Percentiles rank a stretch among this genome's conserved stretches.
phyloP scores from a whole-genome alignment of 1,284 basidiomycete species.

The Ganoderma multipileum region DNA sequence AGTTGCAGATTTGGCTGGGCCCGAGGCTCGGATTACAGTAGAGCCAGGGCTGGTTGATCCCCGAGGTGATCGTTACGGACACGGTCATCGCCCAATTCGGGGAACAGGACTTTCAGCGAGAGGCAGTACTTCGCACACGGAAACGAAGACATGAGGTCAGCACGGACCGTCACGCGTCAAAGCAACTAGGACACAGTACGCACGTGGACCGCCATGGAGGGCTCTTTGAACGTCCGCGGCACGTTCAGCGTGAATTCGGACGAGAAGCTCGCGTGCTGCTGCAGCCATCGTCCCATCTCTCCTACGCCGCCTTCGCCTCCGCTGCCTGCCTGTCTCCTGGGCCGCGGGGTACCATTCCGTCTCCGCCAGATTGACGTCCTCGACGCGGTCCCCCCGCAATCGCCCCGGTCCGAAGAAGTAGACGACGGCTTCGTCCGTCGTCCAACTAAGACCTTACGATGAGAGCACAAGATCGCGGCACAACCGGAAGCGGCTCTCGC shows the following conservation, averaged over 20 bases:
- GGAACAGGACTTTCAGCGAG: too few relatives aligned
- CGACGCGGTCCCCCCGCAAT: background rate
- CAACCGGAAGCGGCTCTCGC: background rate
- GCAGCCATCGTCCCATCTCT: background rate
- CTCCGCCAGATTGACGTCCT: background rate
- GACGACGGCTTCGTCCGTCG: background rate
- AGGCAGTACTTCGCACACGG: too few relatives aligned
- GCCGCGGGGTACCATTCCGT: background rate
- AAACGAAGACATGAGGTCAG: too few relatives aligned
- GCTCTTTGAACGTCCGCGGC: background rate
- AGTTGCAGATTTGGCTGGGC: too few relatives aligned
- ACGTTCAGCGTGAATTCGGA: background rate
- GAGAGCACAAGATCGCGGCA: background rate
- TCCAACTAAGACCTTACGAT: background rate
- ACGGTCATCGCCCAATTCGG: too few relatives aligned
- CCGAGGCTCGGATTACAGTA: too few relatives aligned
- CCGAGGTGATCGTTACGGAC: too few relatives aligned
- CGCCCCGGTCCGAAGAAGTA: background rate
- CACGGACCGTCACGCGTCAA: background rate
- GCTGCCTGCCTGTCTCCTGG: background rate
- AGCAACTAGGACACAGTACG: background rate
- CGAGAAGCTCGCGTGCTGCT: background rate
- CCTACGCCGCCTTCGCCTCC: too few relatives aligned
- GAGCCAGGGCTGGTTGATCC: too few relatives aligned
- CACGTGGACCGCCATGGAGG: background rate